Evolutionary conservation across 805 yeast species (phyloP).

Genomic region (Ogataea methylovora): DNA sequence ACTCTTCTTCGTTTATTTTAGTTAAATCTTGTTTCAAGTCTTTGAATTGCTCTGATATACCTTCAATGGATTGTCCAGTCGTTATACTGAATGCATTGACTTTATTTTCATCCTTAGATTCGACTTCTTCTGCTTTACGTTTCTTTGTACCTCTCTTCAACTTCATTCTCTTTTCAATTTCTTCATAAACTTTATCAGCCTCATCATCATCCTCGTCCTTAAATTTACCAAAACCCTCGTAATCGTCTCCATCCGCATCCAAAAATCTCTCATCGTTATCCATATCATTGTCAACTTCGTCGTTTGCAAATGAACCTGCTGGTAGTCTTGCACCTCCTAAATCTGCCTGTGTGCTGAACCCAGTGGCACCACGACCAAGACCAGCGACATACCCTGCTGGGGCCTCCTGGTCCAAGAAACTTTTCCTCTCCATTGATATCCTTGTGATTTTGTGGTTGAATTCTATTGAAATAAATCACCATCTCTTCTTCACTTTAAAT

Average conservation of each 20-base stretch:
- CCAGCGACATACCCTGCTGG: conserved; percentile 93
- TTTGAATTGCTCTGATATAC: conserved; percentile 48
- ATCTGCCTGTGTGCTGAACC: conserved; percentile 83
- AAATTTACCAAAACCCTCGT: conserved; percentile 10
- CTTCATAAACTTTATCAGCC: conserved; percentile 64
- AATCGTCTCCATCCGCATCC: conserved; percentile 22
- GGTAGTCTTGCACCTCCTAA: conserved; percentile 42
- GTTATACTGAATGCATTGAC: conserved; percentile 11
- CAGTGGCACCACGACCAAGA: conserved; percentile 90
- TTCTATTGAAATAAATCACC: no score
- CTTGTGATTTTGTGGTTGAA: no score
- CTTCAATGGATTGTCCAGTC: conserved; percentile 18
- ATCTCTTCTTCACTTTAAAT: no score
- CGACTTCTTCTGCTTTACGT: conserved; percentile 12
- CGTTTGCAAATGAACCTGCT: conserved; percentile 15
- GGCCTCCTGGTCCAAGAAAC: conserved; percentile 76
- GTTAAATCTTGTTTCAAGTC: conserved; percentile 62
- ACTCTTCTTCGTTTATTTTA: conserved; percentile 55
- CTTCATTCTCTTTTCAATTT: conserved; percentile 51
- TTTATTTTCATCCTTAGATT: conserved; percentile 4
- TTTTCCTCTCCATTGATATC: conserved; percentile 38
- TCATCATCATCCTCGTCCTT: conserved; percentile 59
- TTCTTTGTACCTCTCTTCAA: conserved; percentile 7
- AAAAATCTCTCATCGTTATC: conserved; percentile 18
- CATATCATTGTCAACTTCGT: conserved; percentile 26